phyloP scores from a whole-genome alignment of 2,329 filamentous ascomycete genomes.

The Pseudogymnoascus pannorum region DNA sequence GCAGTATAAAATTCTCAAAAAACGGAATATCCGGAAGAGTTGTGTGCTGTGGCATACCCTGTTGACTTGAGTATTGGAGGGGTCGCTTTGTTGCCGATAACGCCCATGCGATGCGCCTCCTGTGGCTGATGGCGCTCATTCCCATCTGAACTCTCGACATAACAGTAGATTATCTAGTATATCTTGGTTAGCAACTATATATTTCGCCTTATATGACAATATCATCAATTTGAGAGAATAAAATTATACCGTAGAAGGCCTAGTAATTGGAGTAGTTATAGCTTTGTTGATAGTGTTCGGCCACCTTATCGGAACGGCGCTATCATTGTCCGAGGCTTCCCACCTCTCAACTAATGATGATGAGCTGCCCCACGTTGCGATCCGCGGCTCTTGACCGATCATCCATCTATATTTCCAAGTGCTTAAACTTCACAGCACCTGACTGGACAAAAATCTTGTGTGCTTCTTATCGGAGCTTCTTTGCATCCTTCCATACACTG shows the following conservation, averaged over 20 bases:
- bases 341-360: constrained; percentile 1
- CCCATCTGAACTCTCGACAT: background rate
- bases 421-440: background rate
- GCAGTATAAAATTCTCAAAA: background rate
- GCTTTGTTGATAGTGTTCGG: background rate
- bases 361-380: constrained; percentile 7
- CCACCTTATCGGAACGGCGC: background rate
- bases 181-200: background rate
- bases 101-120: background rate
- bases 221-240: background rate
- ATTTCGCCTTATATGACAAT: background rate
- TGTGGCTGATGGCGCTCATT: background rate
- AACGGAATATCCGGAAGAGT: background rate
- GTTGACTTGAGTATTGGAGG: background rate
- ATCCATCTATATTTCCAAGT: background rate
- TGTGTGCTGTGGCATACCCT: background rate
- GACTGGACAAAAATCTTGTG: background rate
- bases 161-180: background rate
- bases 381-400: constrained; percentile 4
- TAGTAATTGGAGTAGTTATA: background rate
- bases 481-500: background rate
- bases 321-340: constrained; percentile 5
- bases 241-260: background rate
- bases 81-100: background rate
- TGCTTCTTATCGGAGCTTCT: background rate